Evolutionary conservation across 2,329 filamentous ascomycete genomes (phyloP), one percentile per base, ranked within the genome.

Genomic region (Aspergillus fischeri): DNA sequence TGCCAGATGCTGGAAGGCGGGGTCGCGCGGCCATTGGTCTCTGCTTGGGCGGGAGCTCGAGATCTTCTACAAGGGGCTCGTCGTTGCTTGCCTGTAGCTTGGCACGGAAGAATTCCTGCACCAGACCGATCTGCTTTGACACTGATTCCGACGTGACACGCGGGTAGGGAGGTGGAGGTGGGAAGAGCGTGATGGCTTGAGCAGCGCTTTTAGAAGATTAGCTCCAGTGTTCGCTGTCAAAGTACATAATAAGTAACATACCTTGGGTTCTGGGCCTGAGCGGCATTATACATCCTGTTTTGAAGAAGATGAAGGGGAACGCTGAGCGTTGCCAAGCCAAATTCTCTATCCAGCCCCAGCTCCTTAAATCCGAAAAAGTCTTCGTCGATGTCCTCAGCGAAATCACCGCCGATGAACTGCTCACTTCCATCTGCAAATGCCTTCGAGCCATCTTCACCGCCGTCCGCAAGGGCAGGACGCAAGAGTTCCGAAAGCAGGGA

Each of bases 281-380:
- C 92, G 56, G 90, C 89, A 69, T 83, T 93, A 70, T 91, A 87
- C 67, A 99, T 91, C 66, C 93, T 87, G 64, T 91, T 92, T 71
- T 97, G 94, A 28, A 99, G 84, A 21, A 99, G 84, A 77, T 99
- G 94, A 57, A 99, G 82, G 25, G 95, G 94, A 38, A 99, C 94
- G 53, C 90, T 92, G 60, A 97, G 84, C 64, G 89, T 89, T 32
- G 93, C 88, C 60, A 94, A 82, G 20, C 92, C 92, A 70, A 97
- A 89, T 71, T 99, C 94, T 65, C 87, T 88, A 68, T 96, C 92
- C 57, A 99, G 83, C 47, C 94, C 94, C 49, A 99, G 84, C 59
- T 96, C 92, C 71, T 92, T 92, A 83, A 99, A 97, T 28, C 94
- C 94, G 69, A 99, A 99, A 83, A 97, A 99, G 77, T 99, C 94